phyloP scores from a whole-genome alignment of 805 yeast species.

The Yarrowia bubula region DNA sequence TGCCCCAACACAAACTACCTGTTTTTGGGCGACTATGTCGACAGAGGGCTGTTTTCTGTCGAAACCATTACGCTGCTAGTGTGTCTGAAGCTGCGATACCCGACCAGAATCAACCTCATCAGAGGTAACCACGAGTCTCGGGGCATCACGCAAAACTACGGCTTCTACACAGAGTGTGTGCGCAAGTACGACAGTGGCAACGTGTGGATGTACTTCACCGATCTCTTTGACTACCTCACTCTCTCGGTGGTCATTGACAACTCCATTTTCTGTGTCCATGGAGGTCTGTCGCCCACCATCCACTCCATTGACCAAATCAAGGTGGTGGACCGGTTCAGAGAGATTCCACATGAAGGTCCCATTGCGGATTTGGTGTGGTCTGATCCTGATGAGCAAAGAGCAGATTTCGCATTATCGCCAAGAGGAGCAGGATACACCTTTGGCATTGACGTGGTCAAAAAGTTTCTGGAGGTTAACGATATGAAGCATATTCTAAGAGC shows the following conservation, averaged over 20 bases:
- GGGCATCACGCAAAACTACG: slow-evolving; percentile 95
- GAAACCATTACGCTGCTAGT: slow-evolving; percentile 86
- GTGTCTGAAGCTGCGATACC: slow-evolving; percentile 82
- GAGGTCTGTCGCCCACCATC: slow-evolving; percentile 93
- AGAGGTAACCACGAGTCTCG: slow-evolving; percentile 97
- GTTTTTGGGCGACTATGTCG: slow-evolving; percentile 94
- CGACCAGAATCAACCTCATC: slow-evolving; percentile 73
- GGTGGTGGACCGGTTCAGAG: slow-evolving; percentile 86
- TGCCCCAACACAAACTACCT: slow-evolving; percentile 92
- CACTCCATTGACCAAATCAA: slow-evolving; percentile 90
- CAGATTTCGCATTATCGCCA: slow-evolving; percentile 83
- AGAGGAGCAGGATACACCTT: slow-evolving; percentile 98
- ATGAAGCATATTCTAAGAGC: slow-evolving; percentile 86
- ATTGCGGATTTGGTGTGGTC: slow-evolving; percentile 99
- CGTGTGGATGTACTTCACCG: slow-evolving; percentile 89
- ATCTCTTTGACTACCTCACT: slow-evolving; percentile 86
- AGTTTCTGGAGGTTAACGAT: slow-evolving; percentile 73
- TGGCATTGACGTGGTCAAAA: slow-evolving; percentile 86
- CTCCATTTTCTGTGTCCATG: slow-evolving; percentile 90
- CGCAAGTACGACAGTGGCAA: slow-evolving; percentile 78
- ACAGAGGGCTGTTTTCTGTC: slow-evolving; percentile 88
- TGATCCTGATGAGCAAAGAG: slow-evolving; percentile 84
- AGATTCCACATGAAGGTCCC: slow-evolving; percentile 98
- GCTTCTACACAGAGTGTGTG: slow-evolving; percentile 92
- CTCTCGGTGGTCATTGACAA: slow-evolving; percentile 88